Evolutionary conservation across 495 filamentous ascomycete genomes (phyloP), one percentile per base, ranked within the genome.

Genomic region (Beverwykella pulmonaria): DNA sequence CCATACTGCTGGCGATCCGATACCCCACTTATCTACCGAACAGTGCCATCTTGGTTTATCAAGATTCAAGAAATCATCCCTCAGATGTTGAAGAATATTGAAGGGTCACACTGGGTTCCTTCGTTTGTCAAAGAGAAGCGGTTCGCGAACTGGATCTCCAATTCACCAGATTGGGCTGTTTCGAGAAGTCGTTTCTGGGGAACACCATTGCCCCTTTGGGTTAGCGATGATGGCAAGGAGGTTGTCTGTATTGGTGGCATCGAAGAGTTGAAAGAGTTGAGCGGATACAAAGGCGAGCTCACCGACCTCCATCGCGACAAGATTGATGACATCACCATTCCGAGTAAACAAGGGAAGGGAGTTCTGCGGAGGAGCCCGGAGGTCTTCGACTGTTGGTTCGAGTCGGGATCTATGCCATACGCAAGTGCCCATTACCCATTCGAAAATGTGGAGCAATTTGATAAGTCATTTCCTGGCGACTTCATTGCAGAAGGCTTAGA

Each of bases 321-420:
- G 75, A 90, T 98, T 58, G 94, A 98, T 70, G 79, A 93, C 61
- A 98, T 98, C 75, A 97, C 94, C 44, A 98, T 98, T 68, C 94
- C 94, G 7, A 93, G 90, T 73, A 89, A 92, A 76, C 82, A 87
- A 79, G 94, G 94, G 61, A 97, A 94, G 73, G 94, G 94, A 44
- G 82, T 81, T 26, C 82, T 98, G 53, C 87, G 86, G 61, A 87
- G 94, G 60, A 84, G 94, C 9, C 86, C 88, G 44, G 94, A 98
- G 78, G 92, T 98, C 12, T 98, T 98, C 72, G 94, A 98, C 79
- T 98, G 94, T 75, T 98, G 94, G 94, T 95, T 91, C 66, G 88
- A 91, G 71, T 95, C 91, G 23, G 92, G 92, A 17, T 93, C 90
- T 75, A 98, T 98, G 94, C 94, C 94, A 1, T 98, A 97, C 70